Percentiles rank a stretch among this genome's conserved stretches.
phyloP scores from a whole-genome alignment of 2,329 filamentous ascomycete species.

The Colletotrichum tamarilloi region DNA sequence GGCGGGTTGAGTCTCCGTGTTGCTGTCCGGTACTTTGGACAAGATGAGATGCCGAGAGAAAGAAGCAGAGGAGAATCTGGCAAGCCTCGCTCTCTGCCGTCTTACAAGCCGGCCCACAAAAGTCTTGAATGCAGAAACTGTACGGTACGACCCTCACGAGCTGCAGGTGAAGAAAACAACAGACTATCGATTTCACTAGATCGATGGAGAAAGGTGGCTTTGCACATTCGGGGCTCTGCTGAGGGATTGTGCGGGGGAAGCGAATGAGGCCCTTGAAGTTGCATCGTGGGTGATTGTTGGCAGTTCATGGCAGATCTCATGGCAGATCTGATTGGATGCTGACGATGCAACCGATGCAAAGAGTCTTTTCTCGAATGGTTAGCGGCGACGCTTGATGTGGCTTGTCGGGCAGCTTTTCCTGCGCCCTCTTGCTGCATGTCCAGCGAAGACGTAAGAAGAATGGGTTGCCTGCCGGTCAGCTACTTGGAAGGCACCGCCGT shows the following conservation, averaged over 20 bases:
- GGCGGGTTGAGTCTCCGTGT: constrained; percentile 10
- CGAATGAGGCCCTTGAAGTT: not conserved
- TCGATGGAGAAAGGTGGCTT: constrained; percentile 1
- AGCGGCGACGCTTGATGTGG: constrained; percentile 11
- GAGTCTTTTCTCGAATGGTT: not conserved
- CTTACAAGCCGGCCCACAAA: not conserved
- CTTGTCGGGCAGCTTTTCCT: constrained; percentile 27
- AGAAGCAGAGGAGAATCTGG: not conserved
- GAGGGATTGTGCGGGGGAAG: not conserved
- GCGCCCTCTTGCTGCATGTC: constrained; percentile 10
- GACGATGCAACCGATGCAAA: not conserved
- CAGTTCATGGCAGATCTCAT: not conserved
- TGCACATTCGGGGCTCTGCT: constrained; percentile 12
- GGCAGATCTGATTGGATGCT: not conserved
- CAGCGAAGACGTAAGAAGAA: not conserved
- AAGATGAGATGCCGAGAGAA: constrained; percentile 17
- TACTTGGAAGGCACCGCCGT: not conserved
- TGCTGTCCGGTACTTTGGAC: constrained; percentile 1
- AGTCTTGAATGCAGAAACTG: no score
- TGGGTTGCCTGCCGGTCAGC: not conserved
- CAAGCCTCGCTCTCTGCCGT: constrained; percentile 16
- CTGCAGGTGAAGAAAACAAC: not conserved
- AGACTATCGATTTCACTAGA: not conserved
- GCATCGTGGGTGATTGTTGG: not conserved
- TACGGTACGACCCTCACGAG: not conserved